Base-by-base conservation (phyloP, 1,139 yeast genomes). In the Candida sojae region DNA sequence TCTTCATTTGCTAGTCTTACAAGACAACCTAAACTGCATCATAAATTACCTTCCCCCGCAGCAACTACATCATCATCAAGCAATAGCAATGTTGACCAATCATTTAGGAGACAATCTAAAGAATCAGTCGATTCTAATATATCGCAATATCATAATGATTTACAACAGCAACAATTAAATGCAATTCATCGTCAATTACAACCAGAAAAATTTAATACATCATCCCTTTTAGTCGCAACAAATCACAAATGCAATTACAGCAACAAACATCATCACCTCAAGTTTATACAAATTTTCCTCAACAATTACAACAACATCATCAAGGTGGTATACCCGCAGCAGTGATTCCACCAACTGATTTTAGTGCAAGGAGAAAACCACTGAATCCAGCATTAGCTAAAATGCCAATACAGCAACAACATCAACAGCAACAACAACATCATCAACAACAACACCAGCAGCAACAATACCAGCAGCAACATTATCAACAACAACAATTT, bases 1-100 rank as follows among this genome's bases (percentile, higher is more conserved):
- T 70, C 78, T 5, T 66, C 78, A 13, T 75, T 75, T 61, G 75
- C 80, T 3, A 73, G 79, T 55, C 64, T 76, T 42, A 76, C 80
- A 5, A 63, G 80, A 45, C 80, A 75, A 55, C 76, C 77, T 26
- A 71, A 70, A 42, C 48, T 6, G 43, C 42, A 25, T 12, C 44
- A 33, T 28, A 46, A 44, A 40, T 39, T 32, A 29, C 43, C 47
- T 10, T 49, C 55, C 8, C 50, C 50, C 25, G 23, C 30, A 21
- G 13, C 30, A 17, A 28, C 29, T 17, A 3, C 21, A 26, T 26
- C 6, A 26, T 26, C 29, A 26, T 26, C 6, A 26, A 36, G 25
- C 7, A 36, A 12, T 26, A 36, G 17, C 29, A 36, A 25, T 23
- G 12, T 13, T 5, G 39, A 11, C 29, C 39, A 36, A 36, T 36